A percentile compares a stretch with the other conserved stretches of the same genome.
Conservation (phyloP, 2,329 filamentous ascomycete species). For the Fusarium tricinctum region DNA sequence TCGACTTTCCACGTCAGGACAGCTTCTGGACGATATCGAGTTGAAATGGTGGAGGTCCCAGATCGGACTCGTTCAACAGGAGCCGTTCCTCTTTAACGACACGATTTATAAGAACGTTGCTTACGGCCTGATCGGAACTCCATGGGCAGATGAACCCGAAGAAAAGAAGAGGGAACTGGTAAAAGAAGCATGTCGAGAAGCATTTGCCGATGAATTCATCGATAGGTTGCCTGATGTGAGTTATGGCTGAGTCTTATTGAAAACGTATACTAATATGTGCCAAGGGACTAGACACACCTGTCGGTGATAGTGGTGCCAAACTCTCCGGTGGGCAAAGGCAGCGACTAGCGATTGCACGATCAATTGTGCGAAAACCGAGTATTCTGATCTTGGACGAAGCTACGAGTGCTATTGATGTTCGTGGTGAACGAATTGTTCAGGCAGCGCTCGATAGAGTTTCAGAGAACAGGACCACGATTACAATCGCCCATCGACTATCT, state of each 20-base stretch:
- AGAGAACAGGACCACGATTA: slow-evolving; percentile 75
- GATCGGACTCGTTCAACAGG: slow-evolving; percentile 77
- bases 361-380: slow-evolving; percentile 78
- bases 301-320: slow-evolving; percentile 83
- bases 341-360: slow-evolving; percentile 81
- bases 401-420: slow-evolving; percentile 74
- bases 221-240: slow-evolving; percentile 69
- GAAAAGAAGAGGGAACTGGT: slow-evolving; percentile 72
- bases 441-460: slow-evolving; percentile 73
- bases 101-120: slow-evolving; percentile 74
- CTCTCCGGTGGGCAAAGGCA: slow-evolving; percentile 90
- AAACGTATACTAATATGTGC: slow-evolving; percentile 23
- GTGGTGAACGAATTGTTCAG: slow-evolving; percentile 73
- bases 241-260: not conserved
- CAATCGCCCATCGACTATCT: slow-evolving; percentile 80
- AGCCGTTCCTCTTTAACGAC: slow-evolving; percentile 77
- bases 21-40: slow-evolving; percentile 69
- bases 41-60: slow-evolving; percentile 74
- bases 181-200: slow-evolving; percentile 73
- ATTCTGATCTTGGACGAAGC: slow-evolving; percentile 85
- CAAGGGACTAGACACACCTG: slow-evolving; percentile 77
- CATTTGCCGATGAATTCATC: slow-evolving; percentile 79
- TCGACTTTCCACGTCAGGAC: slow-evolving; percentile 66
- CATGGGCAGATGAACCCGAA: slow-evolving; percentile 66
- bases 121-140: slow-evolving; percentile 67